These are phyloP conservation scores for Aspergillus alliaceus DNA, from an alignment of 2,329 filamentous ascomycete species.

Conservation along the genomic window DNA sequence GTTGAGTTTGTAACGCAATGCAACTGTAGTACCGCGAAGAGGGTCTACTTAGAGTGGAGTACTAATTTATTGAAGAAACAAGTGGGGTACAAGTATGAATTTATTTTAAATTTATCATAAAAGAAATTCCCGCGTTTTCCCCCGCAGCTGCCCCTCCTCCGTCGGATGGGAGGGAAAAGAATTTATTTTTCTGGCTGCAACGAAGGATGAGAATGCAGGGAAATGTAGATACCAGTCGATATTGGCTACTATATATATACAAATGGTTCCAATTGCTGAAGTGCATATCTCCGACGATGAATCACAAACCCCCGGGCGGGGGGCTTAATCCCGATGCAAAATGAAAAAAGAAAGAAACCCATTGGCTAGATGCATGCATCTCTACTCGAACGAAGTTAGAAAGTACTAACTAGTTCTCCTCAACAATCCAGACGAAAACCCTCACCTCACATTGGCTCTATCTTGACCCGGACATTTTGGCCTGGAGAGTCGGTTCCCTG, in stretches of 20 bases:
- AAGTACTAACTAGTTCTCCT: not conserved
- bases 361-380: not conserved
- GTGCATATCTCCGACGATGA: not conserved
- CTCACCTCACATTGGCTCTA: slow-evolving; percentile 33
- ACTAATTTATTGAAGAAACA: no score
- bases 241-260: not conserved
- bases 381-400: not conserved
- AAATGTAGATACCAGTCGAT: not conserved
- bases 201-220: no score
- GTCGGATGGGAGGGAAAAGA: not conserved
- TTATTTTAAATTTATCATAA: no score
- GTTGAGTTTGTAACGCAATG: not conserved
- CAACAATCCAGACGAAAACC: not conserved
- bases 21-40: not conserved
- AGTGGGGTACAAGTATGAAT: no score
- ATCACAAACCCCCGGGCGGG: not conserved
- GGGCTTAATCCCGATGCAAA: slow-evolving; percentile 2
- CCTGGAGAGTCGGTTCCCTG: slow-evolving; percentile 37
- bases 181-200: no score
- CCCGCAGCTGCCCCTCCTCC: not conserved
- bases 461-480: slow-evolving; percentile 42
- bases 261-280: not conserved
- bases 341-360: slow-evolving; percentile 2
- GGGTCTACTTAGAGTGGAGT: not conserved
- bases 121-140: no score